Evolutionary conservation across 768 basidiomycete genomes (phyloP).

Genomic region (Saitozyma podzolica): DNA sequence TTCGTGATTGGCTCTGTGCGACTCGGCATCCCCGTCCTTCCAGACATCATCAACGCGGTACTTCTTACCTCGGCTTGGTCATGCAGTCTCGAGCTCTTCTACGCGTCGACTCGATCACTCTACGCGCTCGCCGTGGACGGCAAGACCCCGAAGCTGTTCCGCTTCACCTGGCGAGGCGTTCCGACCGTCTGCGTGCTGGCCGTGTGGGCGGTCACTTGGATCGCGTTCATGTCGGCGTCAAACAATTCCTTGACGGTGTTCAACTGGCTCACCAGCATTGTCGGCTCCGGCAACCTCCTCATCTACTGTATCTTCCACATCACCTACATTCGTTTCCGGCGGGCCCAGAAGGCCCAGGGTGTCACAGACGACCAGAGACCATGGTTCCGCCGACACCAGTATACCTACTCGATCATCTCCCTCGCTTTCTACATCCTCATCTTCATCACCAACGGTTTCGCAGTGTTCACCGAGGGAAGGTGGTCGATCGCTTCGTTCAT

Average conservation of each 20-base stretch:
- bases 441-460: not conserved
- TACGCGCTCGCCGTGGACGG: conserved; percentile 7
- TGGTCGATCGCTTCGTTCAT: not conserved
- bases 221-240: no score
- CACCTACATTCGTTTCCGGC: conserved; percentile 7
- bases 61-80: conserved; percentile 7
- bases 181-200: conserved; percentile 7
- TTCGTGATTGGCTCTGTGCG: not conserved
- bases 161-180: conserved; percentile 5
- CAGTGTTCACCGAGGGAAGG: not conserved
- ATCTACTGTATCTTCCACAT: conserved; percentile 21
- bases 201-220: not conserved
- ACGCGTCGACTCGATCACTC: conserved; percentile 9
- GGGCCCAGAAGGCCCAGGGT: conserved; percentile 11
- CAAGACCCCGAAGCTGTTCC: conserved; percentile 12
- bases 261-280: not conserved
- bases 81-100: not conserved
- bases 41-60: conserved; percentile 21
- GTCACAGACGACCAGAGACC: conserved; percentile 7
- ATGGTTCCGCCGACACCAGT: conserved; percentile 1
- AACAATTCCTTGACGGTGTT: not conserved
- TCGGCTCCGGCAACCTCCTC: not conserved
- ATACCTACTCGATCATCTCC: conserved; percentile 4
- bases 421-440: not conserved
- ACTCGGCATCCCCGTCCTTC: conserved; percentile 24